phyloP scores from a whole-genome alignment of 352 stramenopile species.

The Pythium aquatile region DNA sequence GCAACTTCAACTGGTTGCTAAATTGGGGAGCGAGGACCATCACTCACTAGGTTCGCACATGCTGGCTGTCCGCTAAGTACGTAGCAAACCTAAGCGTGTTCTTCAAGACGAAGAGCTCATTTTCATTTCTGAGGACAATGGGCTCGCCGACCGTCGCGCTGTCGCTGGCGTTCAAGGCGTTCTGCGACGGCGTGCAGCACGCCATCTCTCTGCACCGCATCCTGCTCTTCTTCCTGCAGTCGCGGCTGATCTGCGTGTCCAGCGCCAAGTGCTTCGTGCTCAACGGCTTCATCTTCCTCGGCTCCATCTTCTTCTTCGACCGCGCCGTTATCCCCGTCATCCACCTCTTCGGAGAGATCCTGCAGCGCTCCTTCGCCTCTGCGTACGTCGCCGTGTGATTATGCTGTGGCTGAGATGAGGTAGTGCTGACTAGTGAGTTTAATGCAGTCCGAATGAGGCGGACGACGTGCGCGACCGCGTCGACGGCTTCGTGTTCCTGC shows the following conservation, averaged over 20 bases:
- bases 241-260: slow-evolving; percentile 78
- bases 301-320: slow-evolving; percentile 90
- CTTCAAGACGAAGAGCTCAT: slow-evolving; percentile 13
- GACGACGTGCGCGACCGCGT: slow-evolving; percentile 75
- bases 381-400: slow-evolving; percentile 29
- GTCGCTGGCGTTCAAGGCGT: slow-evolving; percentile 72
- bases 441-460: slow-evolving; percentile 42
- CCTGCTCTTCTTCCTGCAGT: slow-evolving; percentile 85
- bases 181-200: slow-evolving; percentile 84
- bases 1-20: slow-evolving; percentile 7
- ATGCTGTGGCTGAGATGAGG: not conserved
- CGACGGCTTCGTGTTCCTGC: slow-evolving; percentile 80
- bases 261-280: slow-evolving; percentile 88
- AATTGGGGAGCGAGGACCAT: not conserved
- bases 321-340: slow-evolving; percentile 82
- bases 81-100: slow-evolving; percentile 1
- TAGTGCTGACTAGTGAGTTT: not conserved
- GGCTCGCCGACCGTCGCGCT: slow-evolving; percentile 39
- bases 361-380: slow-evolving; percentile 67
- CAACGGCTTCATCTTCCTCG: slow-evolving; percentile 88
- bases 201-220: slow-evolving; percentile 85
- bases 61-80: not conserved
- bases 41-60: not conserved
- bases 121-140: not conserved
- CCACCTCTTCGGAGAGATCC: slow-evolving; percentile 82